A percentile compares a stretch with the other conserved stretches of the same genome.
Conservation (phyloP, 768 basidiomycete genomes). For the Naganishia vaughanmartiniae region DNA sequence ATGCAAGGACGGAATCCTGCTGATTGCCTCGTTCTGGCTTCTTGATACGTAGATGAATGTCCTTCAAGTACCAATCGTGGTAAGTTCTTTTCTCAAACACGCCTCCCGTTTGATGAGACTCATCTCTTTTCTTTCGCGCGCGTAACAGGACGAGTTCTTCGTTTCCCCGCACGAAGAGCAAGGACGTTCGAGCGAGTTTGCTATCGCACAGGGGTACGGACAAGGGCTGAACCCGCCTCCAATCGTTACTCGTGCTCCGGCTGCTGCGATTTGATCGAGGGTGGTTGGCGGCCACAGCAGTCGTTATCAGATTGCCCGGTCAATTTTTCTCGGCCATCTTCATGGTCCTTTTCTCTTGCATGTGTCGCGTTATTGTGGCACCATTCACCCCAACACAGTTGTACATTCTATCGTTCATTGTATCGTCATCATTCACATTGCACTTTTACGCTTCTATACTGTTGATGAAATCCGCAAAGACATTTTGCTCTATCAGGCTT, state of each 20-base stretch:
- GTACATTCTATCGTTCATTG: constrained; percentile 15
- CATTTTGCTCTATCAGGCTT: constrained; percentile 4
- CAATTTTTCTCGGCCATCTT: neutral
- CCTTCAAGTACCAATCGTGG: constrained; percentile 83
- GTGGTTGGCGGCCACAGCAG: neutral
- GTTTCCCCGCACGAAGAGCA: constrained; percentile 81
- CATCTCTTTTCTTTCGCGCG: neutral
- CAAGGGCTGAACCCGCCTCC: constrained; percentile 21
- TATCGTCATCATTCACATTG: neutral
- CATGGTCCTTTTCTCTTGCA: neutral
- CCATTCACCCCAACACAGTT: neutral
- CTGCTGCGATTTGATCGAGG: neutral
- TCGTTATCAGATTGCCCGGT: no score
- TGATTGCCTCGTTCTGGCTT: neutral
- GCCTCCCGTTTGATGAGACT: neutral
- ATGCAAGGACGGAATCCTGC: neutral
- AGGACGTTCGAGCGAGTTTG: constrained; percentile 74
- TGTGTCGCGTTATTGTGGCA: neutral
- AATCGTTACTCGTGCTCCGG: neutral
- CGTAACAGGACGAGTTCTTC: constrained; percentile 70
- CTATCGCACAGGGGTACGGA: constrained; percentile 68
- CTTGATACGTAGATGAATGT: constrained; percentile 60
- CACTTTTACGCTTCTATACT: neutral
- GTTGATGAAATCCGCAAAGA: constrained; percentile 4
- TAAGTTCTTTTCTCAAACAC: constrained; percentile 6